phyloP scores from a whole-genome alignment of 2,329 filamentous ascomycete genomes.

The Alternaria gansuensis region DNA sequence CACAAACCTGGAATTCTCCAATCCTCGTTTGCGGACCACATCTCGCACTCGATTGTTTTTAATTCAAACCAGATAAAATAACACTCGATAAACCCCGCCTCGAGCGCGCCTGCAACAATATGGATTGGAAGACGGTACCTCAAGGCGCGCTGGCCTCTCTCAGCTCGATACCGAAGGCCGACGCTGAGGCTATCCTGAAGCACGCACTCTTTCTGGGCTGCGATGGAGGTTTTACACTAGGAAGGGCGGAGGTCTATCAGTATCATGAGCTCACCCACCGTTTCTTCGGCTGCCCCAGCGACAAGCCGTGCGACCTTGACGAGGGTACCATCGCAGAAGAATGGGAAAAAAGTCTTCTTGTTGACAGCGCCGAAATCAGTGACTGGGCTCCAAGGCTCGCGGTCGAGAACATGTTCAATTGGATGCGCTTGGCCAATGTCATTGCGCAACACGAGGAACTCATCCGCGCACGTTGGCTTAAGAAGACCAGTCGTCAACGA shows the following conservation, averaged over 20 bases:
- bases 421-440: no score
- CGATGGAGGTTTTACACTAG: neutral
- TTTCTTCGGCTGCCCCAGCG: neutral
- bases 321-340: constrained; percentile 11
- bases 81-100: no score
- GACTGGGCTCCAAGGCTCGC: no score
- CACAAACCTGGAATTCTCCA: no score
- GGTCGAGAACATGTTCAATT: no score
- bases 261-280: neutral
- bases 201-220: no score
- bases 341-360: neutral
- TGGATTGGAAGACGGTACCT: no score
- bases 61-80: no score
- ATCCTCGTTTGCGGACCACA: no score
- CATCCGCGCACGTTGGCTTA: neutral
- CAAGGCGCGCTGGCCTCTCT: neutral
- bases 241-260: neutral
- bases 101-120: no score
- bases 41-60: no score
- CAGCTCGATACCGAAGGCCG: neutral
- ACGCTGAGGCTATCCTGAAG: neutral
- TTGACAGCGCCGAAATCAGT: neutral
- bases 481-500: neutral
- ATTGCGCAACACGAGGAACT: neutral
- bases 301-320: constrained; percentile 40